A percentile compares a stretch with the other conserved stretches of the same genome.
Conservation (phyloP, 768 basidiomycete species). For the Cystofilobasidium capitatum region DNA sequence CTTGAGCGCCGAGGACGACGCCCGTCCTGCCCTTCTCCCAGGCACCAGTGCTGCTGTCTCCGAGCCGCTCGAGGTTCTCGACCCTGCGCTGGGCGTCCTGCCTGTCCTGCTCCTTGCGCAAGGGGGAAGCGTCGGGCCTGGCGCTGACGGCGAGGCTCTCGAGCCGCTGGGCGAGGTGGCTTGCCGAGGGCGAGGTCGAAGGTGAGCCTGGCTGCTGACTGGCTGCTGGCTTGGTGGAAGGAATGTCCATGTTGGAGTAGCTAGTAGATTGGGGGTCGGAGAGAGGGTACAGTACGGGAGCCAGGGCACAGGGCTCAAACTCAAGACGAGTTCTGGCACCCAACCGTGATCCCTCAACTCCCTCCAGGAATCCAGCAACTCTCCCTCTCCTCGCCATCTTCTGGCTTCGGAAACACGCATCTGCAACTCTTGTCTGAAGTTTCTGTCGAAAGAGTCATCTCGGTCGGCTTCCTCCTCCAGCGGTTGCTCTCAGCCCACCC, state of each 20-base stretch:
- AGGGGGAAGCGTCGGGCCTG: constrained; percentile 11
- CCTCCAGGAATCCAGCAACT: too few relatives aligned
- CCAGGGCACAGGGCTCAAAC: too few relatives aligned
- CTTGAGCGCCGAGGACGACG: neutral
- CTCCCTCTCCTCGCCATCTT: too few relatives aligned
- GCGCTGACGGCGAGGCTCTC: constrained; percentile 19
- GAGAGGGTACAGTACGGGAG: neutral
- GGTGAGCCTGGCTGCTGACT: neutral
- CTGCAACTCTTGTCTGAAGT: too few relatives aligned
- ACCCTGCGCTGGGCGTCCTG: constrained; percentile 26
- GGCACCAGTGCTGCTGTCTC: constrained; percentile 17
- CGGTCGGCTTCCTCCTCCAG: too few relatives aligned
- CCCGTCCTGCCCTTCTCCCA: constrained; percentile 26
- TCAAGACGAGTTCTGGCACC: too few relatives aligned
- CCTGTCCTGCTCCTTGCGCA: constrained; percentile 12
- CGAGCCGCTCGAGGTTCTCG: constrained; percentile 20
- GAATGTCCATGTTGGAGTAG: neutral
- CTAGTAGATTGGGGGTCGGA: neutral
- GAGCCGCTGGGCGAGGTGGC: constrained; percentile 22
- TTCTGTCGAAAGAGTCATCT: too few relatives aligned
- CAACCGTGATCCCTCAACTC: too few relatives aligned
- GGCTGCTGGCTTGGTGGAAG: neutral
- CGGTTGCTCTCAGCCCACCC: too few relatives aligned
- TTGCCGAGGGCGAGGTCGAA: constrained; percentile 16
- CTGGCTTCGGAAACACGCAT: too few relatives aligned